phyloP scores from a whole-genome alignment of 768 basidiomycete species.

The Coprinopsis strossmayeri region DNA sequence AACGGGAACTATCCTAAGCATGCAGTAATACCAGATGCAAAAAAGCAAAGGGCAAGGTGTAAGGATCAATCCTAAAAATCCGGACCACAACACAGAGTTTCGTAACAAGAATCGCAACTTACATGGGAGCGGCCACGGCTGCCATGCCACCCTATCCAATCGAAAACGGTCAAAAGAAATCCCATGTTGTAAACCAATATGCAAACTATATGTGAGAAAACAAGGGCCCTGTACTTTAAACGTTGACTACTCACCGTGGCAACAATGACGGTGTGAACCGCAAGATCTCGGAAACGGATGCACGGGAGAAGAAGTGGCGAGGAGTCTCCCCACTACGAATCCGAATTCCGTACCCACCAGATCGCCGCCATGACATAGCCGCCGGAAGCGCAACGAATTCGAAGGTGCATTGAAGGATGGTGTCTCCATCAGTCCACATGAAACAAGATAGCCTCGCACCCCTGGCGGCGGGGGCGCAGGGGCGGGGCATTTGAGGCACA shows the following conservation, averaged over 20 bases:
- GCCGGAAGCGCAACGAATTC: too few relatives aligned
- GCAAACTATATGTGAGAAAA: background rate
- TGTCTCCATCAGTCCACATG: background rate
- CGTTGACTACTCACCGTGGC: slow-evolving; percentile 57
- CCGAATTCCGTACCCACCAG: background rate
- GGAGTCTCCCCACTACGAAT: slow-evolving; percentile 53
- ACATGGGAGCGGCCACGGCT: slow-evolving; percentile 36
- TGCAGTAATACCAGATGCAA: background rate
- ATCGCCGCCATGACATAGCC: too few relatives aligned
- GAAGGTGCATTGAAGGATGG: too few relatives aligned
- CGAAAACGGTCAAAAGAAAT: background rate
- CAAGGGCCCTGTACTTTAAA: too few relatives aligned
- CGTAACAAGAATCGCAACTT: slow-evolving; percentile 6
- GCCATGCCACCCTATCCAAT: slow-evolving; percentile 33
- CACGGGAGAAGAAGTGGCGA: slow-evolving; percentile 57
- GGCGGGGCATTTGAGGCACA: background rate
- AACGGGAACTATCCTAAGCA: slow-evolving; percentile 44
- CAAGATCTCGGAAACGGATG: slow-evolving; percentile 57
- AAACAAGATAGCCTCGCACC: background rate
- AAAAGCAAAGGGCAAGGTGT: slow-evolving; percentile 4
- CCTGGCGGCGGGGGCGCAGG: too few relatives aligned
- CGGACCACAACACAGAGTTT: too few relatives aligned
- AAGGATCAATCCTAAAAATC: too few relatives aligned
- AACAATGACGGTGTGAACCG: slow-evolving; percentile 52
- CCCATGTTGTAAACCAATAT: too few relatives aligned